Evolutionary conservation across 768 basidiomycete genomes (phyloP).

Genomic region (Mycena amicta): DNA sequence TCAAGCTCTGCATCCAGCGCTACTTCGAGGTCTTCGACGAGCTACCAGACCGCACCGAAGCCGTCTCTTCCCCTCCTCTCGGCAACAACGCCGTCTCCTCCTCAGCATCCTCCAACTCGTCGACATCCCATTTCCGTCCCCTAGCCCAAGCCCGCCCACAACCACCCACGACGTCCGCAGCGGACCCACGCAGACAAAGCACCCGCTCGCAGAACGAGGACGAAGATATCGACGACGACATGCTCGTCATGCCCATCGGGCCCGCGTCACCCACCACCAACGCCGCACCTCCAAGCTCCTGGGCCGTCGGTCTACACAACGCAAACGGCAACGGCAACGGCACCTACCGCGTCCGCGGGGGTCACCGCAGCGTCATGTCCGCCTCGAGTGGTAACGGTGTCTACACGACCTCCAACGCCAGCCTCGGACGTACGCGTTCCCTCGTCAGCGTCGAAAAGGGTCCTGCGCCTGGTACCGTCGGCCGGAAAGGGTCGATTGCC

Average conservation of each 20-base stretch:
- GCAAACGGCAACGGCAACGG: slow-evolving; percentile 14
- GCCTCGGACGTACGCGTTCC: slow-evolving; percentile 52
- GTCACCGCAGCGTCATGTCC: slow-evolving; percentile 38
- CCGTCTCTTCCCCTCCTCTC: slow-evolving; percentile 39
- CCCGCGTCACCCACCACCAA: slow-evolving; percentile 33
- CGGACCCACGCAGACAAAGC: slow-evolving; percentile 23
- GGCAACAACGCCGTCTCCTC: slow-evolving; percentile 28
- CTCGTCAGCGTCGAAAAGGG: slow-evolving; percentile 68
- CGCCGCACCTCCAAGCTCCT: slow-evolving; percentile 41
- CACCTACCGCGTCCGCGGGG: slow-evolving; percentile 26
- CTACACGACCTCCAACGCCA: slow-evolving; percentile 32
- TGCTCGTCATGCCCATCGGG: slow-evolving; percentile 74
- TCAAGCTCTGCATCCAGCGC: slow-evolving; percentile 77
- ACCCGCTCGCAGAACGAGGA: slow-evolving; percentile 50
- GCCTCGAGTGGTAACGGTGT: slow-evolving; percentile 22
- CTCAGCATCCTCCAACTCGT: slow-evolving; percentile 28
- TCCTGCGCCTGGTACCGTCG: slow-evolving; percentile 32
- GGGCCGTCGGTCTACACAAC: slow-evolving; percentile 28
- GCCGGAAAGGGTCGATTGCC: slow-evolving; percentile 60
- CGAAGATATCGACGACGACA: slow-evolving; percentile 75
- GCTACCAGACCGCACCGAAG: slow-evolving; percentile 69
- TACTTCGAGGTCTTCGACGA: slow-evolving; percentile 91
- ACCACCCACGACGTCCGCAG: slow-evolving; percentile 21
- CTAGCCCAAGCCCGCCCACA: no score
- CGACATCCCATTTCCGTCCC: slow-evolving; percentile 15